phyloP scores from a whole-genome alignment of 345 rosid species.

The Clarkia xantiana region DNA sequence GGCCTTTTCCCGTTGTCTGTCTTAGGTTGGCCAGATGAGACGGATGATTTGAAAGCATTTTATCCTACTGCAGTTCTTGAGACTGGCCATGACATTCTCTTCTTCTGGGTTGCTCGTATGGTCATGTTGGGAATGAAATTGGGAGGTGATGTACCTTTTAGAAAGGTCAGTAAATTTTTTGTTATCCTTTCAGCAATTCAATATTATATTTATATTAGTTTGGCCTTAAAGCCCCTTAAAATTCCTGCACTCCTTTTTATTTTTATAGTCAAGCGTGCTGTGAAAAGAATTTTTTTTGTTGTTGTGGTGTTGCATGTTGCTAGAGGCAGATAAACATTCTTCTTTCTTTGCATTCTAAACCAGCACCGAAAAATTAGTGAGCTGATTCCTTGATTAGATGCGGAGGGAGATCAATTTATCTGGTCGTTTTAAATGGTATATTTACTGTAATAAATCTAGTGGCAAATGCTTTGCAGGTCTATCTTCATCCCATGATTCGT shows the following conservation, averaged over 20 bases:
- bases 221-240: background rate
- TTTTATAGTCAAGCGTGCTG: too few relatives aligned
- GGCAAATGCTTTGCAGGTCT: constrained; percentile 38
- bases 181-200: background rate
- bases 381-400: too few relatives aligned
- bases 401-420: too few relatives aligned
- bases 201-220: background rate
- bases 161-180: constrained; percentile 33
- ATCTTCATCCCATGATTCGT: constrained; percentile 91
- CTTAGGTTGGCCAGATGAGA: constrained; percentile 91
- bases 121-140: constrained; percentile 78
- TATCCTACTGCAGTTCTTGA: constrained; percentile 92
- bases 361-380: too few relatives aligned
- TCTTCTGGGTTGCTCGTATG: constrained; percentile 99
- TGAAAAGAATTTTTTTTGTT: too few relatives aligned
- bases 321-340: too few relatives aligned
- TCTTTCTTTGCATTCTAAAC: too few relatives aligned
- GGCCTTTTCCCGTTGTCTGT: constrained; percentile 77
- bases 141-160: constrained; percentile 85
- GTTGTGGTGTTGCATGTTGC: too few relatives aligned
- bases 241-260: too few relatives aligned
- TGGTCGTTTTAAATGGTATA: too few relatives aligned
- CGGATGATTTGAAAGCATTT: constrained; percentile 71
- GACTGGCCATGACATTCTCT: constrained; percentile 92
- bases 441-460: background rate